A percentile compares a stretch with the other conserved stretches of the same genome.
phyloP scores from a whole-genome alignment of 2,329 filamentous ascomycete genomes.

The Sarocladium brachiariae region DNA sequence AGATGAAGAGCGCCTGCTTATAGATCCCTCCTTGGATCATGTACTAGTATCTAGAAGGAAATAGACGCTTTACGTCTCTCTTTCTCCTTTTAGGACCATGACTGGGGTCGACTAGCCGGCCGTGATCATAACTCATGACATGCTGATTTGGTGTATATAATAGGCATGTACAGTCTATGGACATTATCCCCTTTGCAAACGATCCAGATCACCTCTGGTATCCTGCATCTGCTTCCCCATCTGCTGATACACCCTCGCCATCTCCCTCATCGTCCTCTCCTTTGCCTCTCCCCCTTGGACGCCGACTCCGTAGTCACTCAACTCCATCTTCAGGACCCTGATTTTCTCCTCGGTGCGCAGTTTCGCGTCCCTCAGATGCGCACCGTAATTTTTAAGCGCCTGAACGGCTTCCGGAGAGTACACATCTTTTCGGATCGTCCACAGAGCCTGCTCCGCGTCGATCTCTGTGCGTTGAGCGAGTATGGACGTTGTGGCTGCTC shows the following conservation, averaged over 20 bases:
- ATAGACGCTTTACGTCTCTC: not conserved
- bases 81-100: too few relatives aligned
- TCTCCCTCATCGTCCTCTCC: constrained; percentile 45
- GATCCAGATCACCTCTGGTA: constrained; percentile 38
- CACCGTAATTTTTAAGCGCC: constrained; percentile 40
- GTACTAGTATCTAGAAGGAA: constrained; percentile 8
- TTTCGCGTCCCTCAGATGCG: constrained; percentile 42
- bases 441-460: constrained; percentile 29
- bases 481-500: constrained; percentile 37
- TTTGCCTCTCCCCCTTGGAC: constrained; percentile 30
- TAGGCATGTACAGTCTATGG: too few relatives aligned
- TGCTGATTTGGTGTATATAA: too few relatives aligned
- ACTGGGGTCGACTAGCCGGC: too few relatives aligned
- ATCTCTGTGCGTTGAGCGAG: constrained; percentile 34
- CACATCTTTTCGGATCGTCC: constrained; percentile 29
- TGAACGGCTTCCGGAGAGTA: constrained; percentile 37
- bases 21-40: not conserved
- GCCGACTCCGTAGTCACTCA: constrained; percentile 44
- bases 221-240: constrained; percentile 44
- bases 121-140: too few relatives aligned
- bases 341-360: constrained; percentile 38
- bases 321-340: constrained; percentile 32
- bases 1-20: constrained; percentile 6
- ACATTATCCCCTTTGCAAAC: constrained; percentile 22
- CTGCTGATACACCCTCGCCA: constrained; percentile 44